Evolutionary conservation across 2,329 filamentous ascomycete species (phyloP), one percentile per base, ranked within the genome.

Genomic region (Aciculosporium take): DNA sequence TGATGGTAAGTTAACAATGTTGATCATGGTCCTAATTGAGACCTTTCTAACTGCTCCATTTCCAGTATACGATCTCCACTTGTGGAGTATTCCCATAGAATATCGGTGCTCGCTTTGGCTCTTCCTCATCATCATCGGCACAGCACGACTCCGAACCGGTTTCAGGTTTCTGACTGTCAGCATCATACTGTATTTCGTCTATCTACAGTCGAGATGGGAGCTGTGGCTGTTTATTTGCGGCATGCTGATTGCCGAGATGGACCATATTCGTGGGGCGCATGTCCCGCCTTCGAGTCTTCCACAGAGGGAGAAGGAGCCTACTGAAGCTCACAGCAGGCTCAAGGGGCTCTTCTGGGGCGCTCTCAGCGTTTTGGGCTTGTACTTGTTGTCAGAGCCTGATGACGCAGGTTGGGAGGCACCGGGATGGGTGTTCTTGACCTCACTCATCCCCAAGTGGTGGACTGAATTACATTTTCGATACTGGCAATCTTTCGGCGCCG

Each of bases 51-150:
- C 48, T 30, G 35, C 5, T 37, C 3, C 7, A 23, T 24, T 30
- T 5, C 7, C 40, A 54, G 62, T 55, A 18, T 74, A 76, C 49
- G 72, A 77, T 49, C 64, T 72, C 21, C 74, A 79, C 46, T 56
- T 78, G 20, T 79, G 74, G 74, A 78, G 75, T 5, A 77, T 79
- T 33, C 74, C 74, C 3, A 66, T 76, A 36, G 74, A 79, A 53
- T 76, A 74, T 50, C 64, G 69, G 45, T 72, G 68, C 53, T 75
- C 71, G 2, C 66, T 79, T 53, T 63, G 72, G 44, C 62, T 78
- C 8, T 78, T 77, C 53, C 56, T 76, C 7, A 61, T 65, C 10
- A 55, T 75, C 18, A 45, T 75, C 4, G 72, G 64, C 17, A 64
- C 69, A 8, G 68, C 68, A 5, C 61, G 68, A 21, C 52, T 74